These are phyloP conservation scores for Kodamaea sagamina DNA, from an alignment of 805 yeast species.

Conservation along the genomic window DNA sequence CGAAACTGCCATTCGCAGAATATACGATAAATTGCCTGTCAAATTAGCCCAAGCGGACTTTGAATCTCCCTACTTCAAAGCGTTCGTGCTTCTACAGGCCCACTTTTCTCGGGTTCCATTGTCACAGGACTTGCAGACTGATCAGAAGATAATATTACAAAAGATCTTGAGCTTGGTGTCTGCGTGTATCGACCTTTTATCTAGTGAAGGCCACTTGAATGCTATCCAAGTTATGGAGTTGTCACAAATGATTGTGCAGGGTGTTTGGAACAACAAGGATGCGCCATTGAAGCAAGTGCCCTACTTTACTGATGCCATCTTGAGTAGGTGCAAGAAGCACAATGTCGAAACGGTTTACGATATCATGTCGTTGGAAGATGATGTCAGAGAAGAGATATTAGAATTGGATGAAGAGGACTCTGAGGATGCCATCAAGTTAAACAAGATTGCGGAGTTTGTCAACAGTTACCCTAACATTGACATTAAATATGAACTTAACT, in stretches of 20 bases:
- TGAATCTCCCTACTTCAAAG: conserved; percentile 63
- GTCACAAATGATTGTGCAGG: conserved; percentile 86
- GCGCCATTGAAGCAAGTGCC: conserved; percentile 84
- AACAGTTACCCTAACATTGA: conserved; percentile 90
- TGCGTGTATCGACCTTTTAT: conserved; percentile 72
- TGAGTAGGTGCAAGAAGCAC: conserved; percentile 54
- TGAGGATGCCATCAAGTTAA: conserved; percentile 37
- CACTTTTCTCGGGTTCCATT: conserved; percentile 69
- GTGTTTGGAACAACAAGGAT: conserved; percentile 73
- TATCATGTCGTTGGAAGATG: conserved; percentile 77
- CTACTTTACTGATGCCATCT: conserved; percentile 49
- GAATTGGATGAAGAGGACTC: conserved; percentile 46
- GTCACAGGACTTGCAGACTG: conserved; percentile 59
- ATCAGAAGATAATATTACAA: conserved; percentile 54
- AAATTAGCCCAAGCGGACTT: conserved; percentile 44
- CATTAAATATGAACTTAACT: conserved; percentile 52
- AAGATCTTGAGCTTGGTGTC: conserved; percentile 54
- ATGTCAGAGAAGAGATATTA: conserved; percentile 63
- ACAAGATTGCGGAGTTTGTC: conserved; percentile 80
- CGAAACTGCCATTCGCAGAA: conserved; percentile 41
- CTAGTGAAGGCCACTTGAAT: conserved; percentile 77
- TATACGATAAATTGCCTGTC: conserved; percentile 65
- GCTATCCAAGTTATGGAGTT: conserved; percentile 84
- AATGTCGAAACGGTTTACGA: conserved; percentile 76
- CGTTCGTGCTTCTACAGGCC: conserved; percentile 76